Conservation (phyloP, 75 land plant genomes). For the Pinus taeda region DNA sequence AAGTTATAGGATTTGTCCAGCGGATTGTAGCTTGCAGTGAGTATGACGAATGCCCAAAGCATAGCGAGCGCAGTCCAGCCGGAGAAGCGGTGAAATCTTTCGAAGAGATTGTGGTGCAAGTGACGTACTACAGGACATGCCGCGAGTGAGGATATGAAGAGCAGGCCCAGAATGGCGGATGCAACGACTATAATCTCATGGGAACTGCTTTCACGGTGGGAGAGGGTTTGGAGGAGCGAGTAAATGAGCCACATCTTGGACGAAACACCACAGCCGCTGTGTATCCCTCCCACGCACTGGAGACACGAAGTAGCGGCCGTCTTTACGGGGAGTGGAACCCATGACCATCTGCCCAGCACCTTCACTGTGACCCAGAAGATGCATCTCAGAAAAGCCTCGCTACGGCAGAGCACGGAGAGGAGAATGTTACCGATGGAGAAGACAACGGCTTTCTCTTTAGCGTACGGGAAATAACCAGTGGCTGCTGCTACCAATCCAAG, state of each 20-base stretch:
- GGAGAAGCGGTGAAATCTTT: slow-evolving; percentile 44
- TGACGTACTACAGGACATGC: slow-evolving; percentile 66
- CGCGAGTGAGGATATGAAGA: slow-evolving; percentile 30
- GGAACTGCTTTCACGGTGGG: slow-evolving; percentile 18
- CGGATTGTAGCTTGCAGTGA: slow-evolving; percentile 36
- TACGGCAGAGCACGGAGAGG: slow-evolving; percentile 39
- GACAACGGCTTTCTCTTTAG: slow-evolving; percentile 24
- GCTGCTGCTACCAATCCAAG: slow-evolving; percentile 23
- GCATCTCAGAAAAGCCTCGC: slow-evolving; percentile 46
- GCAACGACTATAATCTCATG: slow-evolving; percentile 22
- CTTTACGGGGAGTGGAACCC: slow-evolving; percentile 50
- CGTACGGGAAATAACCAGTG: slow-evolving; percentile 41
- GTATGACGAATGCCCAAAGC: slow-evolving; percentile 47
- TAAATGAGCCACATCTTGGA: slow-evolving; percentile 48
- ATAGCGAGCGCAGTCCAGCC: slow-evolving; percentile 54
- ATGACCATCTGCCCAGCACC: slow-evolving; percentile 20
- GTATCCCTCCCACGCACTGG: slow-evolving; percentile 52
- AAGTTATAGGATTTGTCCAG: slow-evolving; percentile 23
- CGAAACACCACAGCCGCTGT: slow-evolving; percentile 56
- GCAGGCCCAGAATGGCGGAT: slow-evolving; percentile 35
- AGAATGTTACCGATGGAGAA: slow-evolving; percentile 52
- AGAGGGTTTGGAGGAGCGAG: slow-evolving; percentile 22
- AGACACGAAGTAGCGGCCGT: slow-evolving; percentile 31
- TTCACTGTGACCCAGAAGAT: slow-evolving; percentile 41
- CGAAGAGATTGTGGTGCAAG: slow-evolving; percentile 61